Evolutionary conservation across 148 eudicot species (phyloP).

Genomic region (Fagopyrum homotropicum): DNA sequence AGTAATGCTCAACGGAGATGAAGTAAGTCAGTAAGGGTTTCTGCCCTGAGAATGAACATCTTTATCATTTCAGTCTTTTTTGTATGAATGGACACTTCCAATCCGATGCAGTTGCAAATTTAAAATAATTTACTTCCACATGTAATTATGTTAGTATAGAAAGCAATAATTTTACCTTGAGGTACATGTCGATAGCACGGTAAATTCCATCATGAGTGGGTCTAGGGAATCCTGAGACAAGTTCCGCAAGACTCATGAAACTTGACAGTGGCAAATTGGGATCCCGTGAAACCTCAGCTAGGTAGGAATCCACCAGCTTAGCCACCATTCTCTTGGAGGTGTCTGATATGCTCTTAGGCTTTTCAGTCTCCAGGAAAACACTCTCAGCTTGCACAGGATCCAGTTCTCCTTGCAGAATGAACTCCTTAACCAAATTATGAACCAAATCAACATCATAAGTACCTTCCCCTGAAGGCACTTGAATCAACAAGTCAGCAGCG

Average conservation of each 20-base stretch:
- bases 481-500: conserved; percentile 57
- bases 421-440: conserved; percentile 55
- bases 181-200: conserved; percentile 84
- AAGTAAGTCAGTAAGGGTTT: too few species aligned
- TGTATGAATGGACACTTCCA: too few species aligned
- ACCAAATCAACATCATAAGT: conserved; percentile 58
- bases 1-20: too few species aligned
- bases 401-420: conserved; percentile 30
- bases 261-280: conserved; percentile 47
- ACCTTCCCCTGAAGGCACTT: conserved; percentile 44
- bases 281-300: conserved; percentile 74
- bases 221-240: conserved; percentile 69
- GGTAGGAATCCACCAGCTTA: conserved; percentile 72
- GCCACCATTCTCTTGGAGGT: conserved; percentile 71
- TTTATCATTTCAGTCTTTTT: too few species aligned
- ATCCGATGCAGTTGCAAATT: too few species aligned
- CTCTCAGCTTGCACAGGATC: conserved; percentile 23
- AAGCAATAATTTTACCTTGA: conserved; percentile 45
- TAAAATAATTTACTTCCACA: too few species aligned
- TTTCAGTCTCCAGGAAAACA: conserved; percentile 41
- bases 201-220: conserved; percentile 80
- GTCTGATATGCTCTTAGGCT: conserved; percentile 36
- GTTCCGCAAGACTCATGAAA: conserved; percentile 59
- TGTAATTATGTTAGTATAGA: neutral
- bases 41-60: too few species aligned